Evolutionary conservation across 768 basidiomycete species (phyloP), one percentile per base, ranked within the genome.

Genomic region (Boletus sp.): DNA sequence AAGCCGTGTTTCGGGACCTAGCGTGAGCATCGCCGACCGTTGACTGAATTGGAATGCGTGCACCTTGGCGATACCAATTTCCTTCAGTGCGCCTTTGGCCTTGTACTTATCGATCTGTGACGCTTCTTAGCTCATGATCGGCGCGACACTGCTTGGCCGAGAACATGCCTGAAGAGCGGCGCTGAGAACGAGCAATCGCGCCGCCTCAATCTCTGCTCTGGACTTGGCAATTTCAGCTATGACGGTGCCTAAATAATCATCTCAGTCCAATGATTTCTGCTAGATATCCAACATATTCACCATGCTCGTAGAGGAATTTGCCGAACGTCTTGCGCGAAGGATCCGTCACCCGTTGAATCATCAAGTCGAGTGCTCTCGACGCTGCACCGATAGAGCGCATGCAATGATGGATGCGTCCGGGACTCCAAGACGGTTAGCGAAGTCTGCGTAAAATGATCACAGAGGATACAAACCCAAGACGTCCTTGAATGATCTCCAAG

Each of bases 61-160:
- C 57, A 90, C 96, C 80, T 99, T 99, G 41, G 97, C 93, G 55
- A 98, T 91, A 23, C 93, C 95, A 63, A 99, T 98, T 71, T 98
- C 97, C 72, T 97, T 96, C 69, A 98, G 65, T 0, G 97, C 97
- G 30, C 92, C 94, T 70, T 98, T 99, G 2, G 97, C 91, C 58
- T 88, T 83, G 63, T 83, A 77, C 57, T 85, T 88, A 74, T 99
- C 97, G 59, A 98, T 93, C 88, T 94, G 61, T 34, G 25, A 46
- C 14, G 11, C n/a, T 23, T 9, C 19, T 65, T 27, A 65, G 59
- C 25, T 15, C 9, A 8, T 29, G 33, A 21, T n/a, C 19, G 3
- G 25, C 8, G 19, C 17, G 14, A 46, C 23, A 14, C 42, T 15
- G 14, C 47, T 38, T 27, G 30, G 27, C 19, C 17, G 25, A 47